Conservation (phyloP, 495 filamentous ascomycete species). For the Penicillium coprophilum region DNA sequence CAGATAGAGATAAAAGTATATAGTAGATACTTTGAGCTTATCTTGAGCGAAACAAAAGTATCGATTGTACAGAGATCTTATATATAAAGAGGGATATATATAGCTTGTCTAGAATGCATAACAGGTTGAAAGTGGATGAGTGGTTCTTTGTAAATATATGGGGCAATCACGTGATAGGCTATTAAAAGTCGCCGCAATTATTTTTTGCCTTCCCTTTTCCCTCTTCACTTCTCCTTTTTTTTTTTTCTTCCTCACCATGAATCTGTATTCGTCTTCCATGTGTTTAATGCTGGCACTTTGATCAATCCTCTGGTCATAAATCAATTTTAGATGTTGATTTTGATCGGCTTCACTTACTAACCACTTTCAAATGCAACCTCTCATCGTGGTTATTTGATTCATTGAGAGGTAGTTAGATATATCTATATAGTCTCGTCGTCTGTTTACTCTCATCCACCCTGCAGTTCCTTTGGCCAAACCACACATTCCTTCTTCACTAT, state of each 20-base stretch:
- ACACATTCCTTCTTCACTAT: slow-evolving; percentile 17
- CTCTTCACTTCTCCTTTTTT: not conserved
- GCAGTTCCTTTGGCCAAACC: not conserved
- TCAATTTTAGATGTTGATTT: not conserved
- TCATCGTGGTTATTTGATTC: not conserved
- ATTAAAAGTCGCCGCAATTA: slow-evolving; percentile 4
- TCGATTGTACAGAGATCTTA: no score
- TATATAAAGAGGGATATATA: no score
- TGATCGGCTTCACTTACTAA: not conserved
- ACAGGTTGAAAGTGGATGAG: not conserved
- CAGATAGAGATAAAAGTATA: no score
- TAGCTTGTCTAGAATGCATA: not conserved
- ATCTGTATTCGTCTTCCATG: not conserved
- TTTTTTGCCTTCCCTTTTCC: slow-evolving; percentile 8
- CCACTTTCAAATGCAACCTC: not conserved
- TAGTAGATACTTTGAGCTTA: no score
- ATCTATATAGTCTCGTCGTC: not conserved
- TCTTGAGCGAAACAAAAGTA: no score
- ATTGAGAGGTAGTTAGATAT: not conserved
- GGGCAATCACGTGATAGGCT: not conserved
- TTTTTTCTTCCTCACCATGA: not conserved
- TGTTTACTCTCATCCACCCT: not conserved
- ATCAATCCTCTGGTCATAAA: not conserved
- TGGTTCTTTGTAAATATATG: not conserved
- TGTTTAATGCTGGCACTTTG: slow-evolving; percentile 5